phyloP scores from a whole-genome alignment of 2,329 filamentous ascomycete genomes.

The Ascochyta clinopodiicola region DNA sequence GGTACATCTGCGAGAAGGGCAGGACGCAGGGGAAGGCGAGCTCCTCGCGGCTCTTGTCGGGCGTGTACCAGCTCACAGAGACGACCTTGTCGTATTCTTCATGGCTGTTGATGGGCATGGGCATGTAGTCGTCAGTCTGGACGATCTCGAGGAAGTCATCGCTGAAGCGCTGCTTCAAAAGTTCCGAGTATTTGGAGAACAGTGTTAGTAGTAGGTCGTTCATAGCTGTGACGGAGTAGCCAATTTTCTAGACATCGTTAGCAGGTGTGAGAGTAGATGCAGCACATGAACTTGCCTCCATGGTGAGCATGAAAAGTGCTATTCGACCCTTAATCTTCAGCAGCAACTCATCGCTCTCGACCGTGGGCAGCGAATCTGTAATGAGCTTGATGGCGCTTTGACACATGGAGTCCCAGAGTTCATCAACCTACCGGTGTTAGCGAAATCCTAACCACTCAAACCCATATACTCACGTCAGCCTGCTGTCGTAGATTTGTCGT shows the following conservation, averaged over 20 bases:
- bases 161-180: constrained; percentile 89
- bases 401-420: constrained; percentile 98
- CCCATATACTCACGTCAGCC: constrained; percentile 71
- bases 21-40: constrained; percentile 91
- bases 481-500: constrained; percentile 79
- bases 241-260: constrained; percentile 71
- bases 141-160: constrained; percentile 93
- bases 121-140: constrained; percentile 98
- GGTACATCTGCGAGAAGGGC: constrained; percentile 99
- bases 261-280: background rate
- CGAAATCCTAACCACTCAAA: too few species aligned
- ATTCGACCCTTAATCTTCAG: constrained; percentile 95
- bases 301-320: constrained; percentile 94
- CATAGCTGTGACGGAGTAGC: constrained; percentile 80
- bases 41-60: constrained; percentile 77
- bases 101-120: constrained; percentile 89
- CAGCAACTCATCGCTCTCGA: constrained; percentile 87
- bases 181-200: constrained; percentile 91
- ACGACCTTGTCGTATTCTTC: constrained; percentile 97
- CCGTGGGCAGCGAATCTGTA: constrained; percentile 74
- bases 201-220: constrained; percentile 86
- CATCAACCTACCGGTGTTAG: constrained; percentile 72
- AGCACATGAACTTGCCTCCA: constrained; percentile 71
- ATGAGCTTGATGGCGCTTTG: constrained; percentile 84
- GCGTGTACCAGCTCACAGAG: constrained; percentile 94